These are phyloP conservation scores for Funneliformis caledonium DNA, from an alignment of 371 early-diverging fungal genomes.

Conservation along the genomic window DNA sequence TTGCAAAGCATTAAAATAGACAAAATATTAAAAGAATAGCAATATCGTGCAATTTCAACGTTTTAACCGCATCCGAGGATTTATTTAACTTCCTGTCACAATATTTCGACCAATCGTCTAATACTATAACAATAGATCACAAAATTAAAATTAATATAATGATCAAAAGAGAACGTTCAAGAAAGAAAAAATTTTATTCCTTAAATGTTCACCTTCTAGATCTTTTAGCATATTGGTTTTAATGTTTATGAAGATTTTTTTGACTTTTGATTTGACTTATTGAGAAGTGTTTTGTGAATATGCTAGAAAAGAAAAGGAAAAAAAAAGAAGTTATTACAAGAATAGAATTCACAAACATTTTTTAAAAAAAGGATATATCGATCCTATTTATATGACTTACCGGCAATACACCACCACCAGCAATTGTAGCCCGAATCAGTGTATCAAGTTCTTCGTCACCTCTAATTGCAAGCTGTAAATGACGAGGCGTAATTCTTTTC, in stretches of 20 bases:
- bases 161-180: neutral
- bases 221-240: neutral
- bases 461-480: slow-evolving; percentile 89
- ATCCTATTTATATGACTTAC: slow-evolving; percentile 39
- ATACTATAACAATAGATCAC: neutral
- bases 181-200: neutral
- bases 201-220: neutral
- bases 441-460: slow-evolving; percentile 91
- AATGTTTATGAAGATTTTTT: slow-evolving; percentile 18
- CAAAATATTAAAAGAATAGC: neutral
- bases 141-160: neutral
- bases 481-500: slow-evolving; percentile 89
- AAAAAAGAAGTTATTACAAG: neutral
- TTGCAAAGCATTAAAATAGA: neutral
- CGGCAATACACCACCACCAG: slow-evolving; percentile 86
- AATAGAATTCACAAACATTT: neutral
- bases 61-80: neutral
- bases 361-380: neutral
- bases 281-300: slow-evolving; percentile 35
- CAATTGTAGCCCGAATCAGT: slow-evolving; percentile 88
- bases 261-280: slow-evolving; percentile 34
- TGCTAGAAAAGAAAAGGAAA: slow-evolving; percentile 8
- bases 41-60: neutral
- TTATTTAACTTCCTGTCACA: neutral
- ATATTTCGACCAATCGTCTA: neutral